Percentiles rank a stretch among this genome's conserved stretches.
phyloP scores from a whole-genome alignment of 345 rosid genomes.

The Salix udensis region DNA sequence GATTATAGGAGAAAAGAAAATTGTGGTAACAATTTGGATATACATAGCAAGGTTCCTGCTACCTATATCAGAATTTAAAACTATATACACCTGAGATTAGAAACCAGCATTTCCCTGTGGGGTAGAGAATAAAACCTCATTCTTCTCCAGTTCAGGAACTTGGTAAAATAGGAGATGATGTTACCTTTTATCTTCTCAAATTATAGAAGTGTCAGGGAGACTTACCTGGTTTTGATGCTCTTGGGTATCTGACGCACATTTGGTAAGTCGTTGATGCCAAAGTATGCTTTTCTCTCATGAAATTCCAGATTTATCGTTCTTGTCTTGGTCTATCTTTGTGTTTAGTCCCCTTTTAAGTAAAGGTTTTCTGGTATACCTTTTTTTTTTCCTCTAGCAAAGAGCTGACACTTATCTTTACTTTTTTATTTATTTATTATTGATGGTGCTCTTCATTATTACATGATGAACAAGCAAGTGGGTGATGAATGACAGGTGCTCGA shows the following conservation, averaged over 20 bases:
- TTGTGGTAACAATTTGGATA: not conserved
- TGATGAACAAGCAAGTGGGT: conserved; percentile 13
- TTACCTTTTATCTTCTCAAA: not conserved
- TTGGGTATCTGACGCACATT: not conserved
- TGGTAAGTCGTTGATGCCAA: not conserved
- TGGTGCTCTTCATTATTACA: not conserved
- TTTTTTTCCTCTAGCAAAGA: not conserved
- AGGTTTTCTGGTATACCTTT: not conserved
- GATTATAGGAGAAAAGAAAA: not conserved
- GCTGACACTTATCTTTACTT: not conserved
- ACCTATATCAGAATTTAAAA: not conserved
- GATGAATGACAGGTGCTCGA: conserved; percentile 65
- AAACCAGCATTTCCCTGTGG: not conserved
- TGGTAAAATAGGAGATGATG: not conserved
- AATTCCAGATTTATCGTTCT: not conserved
- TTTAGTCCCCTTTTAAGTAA: not conserved
- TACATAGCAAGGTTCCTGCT: not conserved
- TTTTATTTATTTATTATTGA: not conserved
- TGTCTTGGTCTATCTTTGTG: not conserved
- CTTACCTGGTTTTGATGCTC: not conserved
- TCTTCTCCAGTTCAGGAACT: not conserved
- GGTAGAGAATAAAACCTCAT: not conserved
- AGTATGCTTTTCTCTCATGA: not conserved
- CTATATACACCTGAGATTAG: not conserved
- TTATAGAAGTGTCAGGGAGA: not conserved